Evolutionary conservation across 495 filamentous ascomycete genomes (phyloP).

Genomic region (Neurospora africana): DNA sequence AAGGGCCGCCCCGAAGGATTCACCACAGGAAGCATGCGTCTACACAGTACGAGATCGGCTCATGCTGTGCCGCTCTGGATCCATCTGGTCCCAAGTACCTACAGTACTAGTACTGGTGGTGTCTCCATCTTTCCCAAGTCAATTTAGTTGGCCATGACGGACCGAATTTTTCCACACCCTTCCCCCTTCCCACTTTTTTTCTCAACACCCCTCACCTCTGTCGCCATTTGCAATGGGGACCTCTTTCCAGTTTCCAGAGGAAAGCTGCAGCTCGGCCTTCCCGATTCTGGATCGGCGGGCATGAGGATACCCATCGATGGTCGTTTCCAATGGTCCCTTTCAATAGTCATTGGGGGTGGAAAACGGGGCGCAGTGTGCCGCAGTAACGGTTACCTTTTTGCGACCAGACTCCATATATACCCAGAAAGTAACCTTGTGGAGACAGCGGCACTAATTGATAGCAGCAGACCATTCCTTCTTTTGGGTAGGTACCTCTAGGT

Average conservation of each 20-base stretch:
- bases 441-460: not conserved
- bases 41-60: not conserved
- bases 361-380: not conserved
- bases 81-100: not conserved
- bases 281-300: not conserved
- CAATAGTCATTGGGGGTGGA: not conserved
- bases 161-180: not conserved
- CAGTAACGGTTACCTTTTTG: not conserved
- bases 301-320: not conserved
- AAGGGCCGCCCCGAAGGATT: not conserved
- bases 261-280: not conserved
- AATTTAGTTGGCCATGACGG: not conserved
- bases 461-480: not conserved
- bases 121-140: not conserved
- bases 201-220: not conserved
- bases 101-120: too few species aligned
- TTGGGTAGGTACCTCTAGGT: not conserved
- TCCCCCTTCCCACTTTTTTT: not conserved
- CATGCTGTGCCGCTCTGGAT: not conserved
- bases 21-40: not conserved
- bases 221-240: not conserved
- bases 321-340: not conserved
- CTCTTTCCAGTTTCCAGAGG: not conserved
- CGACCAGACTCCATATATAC: not conserved
- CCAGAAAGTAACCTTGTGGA: not conserved